phyloP scores from a whole-genome alignment of 805 yeast genomes.

The Zygotorulaspora sp. region DNA sequence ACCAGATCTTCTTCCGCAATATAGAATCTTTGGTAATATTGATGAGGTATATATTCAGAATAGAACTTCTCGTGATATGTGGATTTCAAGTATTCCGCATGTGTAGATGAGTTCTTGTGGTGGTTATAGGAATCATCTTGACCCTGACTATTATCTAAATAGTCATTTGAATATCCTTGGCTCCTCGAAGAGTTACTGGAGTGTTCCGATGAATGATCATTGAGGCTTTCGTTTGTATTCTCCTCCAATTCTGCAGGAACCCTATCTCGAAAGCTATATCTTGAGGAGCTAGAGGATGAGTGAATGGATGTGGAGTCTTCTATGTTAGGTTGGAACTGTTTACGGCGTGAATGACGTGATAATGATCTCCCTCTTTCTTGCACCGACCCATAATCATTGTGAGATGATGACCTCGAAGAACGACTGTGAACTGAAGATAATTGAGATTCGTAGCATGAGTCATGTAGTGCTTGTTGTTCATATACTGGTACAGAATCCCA shows the following conservation, averaged over 20 bases:
- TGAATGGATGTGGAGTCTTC: slow-evolving; percentile 20
- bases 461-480: slow-evolving; percentile 42
- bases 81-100: slow-evolving; percentile 32
- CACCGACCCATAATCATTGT: slow-evolving; percentile 16
- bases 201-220: slow-evolving; percentile 25
- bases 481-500: slow-evolving; percentile 56
- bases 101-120: slow-evolving; percentile 28
- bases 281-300: slow-evolving; percentile 37
- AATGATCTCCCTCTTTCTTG: slow-evolving; percentile 24
- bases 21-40: slow-evolving; percentile 73
- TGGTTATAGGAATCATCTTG: slow-evolving; percentile 19
- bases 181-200: slow-evolving; percentile 22
- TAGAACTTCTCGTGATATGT: slow-evolving; percentile 43
- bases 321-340: slow-evolving; percentile 8
- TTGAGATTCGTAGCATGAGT: slow-evolving; percentile 22
- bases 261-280: slow-evolving; percentile 37
- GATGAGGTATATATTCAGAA: slow-evolving; percentile 39
- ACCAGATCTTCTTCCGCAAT: slow-evolving; percentile 94
- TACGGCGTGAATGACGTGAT: slow-evolving; percentile 10
- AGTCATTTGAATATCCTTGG: slow-evolving; percentile 20
- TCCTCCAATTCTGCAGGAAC: slow-evolving; percentile 37
- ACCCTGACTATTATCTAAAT: slow-evolving; percentile 21
- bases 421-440: slow-evolving; percentile 25
- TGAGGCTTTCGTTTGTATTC: slow-evolving; percentile 34
- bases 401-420: slow-evolving; percentile 21